These are phyloP conservation scores for Curvularia hawaiiensis DNA, from an alignment of 2,329 filamentous ascomycete species.

Conservation along the genomic window DNA sequence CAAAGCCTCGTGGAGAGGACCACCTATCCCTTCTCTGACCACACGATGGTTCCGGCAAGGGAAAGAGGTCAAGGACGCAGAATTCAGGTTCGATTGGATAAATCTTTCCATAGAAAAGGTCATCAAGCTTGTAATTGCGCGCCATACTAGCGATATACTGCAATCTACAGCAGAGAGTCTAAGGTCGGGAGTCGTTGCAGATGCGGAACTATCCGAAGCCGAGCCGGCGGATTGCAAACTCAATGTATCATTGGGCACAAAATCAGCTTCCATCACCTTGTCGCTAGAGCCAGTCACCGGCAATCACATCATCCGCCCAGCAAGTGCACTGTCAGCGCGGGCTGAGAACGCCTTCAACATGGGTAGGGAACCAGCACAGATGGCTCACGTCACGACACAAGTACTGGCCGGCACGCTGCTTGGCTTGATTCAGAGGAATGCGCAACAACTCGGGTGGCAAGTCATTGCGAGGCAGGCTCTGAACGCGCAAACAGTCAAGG, in stretches of 20 bases:
- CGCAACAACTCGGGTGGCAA: slow-evolving; percentile 69
- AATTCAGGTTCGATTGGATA: slow-evolving; percentile 69
- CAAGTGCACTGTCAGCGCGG: slow-evolving; percentile 46
- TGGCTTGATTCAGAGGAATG: slow-evolving; percentile 65
- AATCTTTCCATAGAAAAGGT: slow-evolving; percentile 75
- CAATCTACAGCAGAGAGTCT: slow-evolving; percentile 62
- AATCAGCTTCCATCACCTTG: slow-evolving; percentile 62
- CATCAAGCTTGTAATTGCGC: slow-evolving; percentile 74
- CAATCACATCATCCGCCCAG: slow-evolving; percentile 71
- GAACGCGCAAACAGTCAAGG: slow-evolving; percentile 60
- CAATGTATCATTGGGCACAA: slow-evolving; percentile 70
- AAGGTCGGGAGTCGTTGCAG: slow-evolving; percentile 63
- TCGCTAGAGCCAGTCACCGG: slow-evolving; percentile 80
- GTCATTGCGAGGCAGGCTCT: slow-evolving; percentile 44
- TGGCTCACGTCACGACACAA: slow-evolving; percentile 62
- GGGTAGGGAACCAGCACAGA: slow-evolving; percentile 62
- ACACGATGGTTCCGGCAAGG: slow-evolving; percentile 86
- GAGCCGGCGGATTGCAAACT: slow-evolving; percentile 72
- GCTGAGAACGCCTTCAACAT: slow-evolving; percentile 70
- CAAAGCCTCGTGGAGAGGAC: slow-evolving; percentile 43
- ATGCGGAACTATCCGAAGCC: slow-evolving; percentile 61
- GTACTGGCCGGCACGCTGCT: slow-evolving; percentile 67
- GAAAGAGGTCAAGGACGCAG: slow-evolving; percentile 71
- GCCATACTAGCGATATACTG: slow-evolving; percentile 75
- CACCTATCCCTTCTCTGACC: slow-evolving; percentile 52